phyloP scores from a whole-genome alignment of 2,329 filamentous ascomycete species.

The Colletotrichum higginsianum region DNA sequence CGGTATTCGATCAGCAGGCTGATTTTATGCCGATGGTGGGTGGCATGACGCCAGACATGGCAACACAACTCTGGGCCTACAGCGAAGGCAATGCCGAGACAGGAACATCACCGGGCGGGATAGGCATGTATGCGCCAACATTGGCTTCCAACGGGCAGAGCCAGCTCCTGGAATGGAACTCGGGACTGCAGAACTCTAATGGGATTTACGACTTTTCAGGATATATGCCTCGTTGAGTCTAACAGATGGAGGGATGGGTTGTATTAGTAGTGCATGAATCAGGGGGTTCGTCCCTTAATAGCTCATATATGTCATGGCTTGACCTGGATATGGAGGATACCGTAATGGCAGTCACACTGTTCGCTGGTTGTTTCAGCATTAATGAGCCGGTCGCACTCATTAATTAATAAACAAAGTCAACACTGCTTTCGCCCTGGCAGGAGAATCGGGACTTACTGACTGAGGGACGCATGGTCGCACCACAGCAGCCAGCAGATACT shows the following conservation, averaged over 20 bases:
- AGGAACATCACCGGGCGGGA: conserved; percentile 10
- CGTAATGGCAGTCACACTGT: neutral
- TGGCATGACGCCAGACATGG: conserved; percentile 36
- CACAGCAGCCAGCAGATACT: too few relatives aligned
- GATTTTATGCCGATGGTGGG: conserved; percentile 9
- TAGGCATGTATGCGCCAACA: conserved; percentile 19
- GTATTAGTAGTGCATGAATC: conserved; percentile 14
- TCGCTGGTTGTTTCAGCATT: neutral
- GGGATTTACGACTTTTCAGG: conserved; percentile 36
- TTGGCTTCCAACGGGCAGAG: conserved; percentile 4
- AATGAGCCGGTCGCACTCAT: too few relatives aligned
- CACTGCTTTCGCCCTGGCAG: too few relatives aligned
- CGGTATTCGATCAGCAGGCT: conserved; percentile 5
- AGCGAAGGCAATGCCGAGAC: neutral
- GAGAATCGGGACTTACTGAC: too few relatives aligned
- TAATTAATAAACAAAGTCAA: too few relatives aligned
- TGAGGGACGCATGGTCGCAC: too few relatives aligned
- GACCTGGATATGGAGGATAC: neutral
- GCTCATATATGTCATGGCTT: neutral
- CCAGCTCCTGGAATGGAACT: conserved; percentile 26
- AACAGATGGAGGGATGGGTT: neutral
- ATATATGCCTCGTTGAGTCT: conserved; percentile 27
- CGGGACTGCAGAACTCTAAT: conserved; percentile 24
- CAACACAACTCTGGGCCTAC: conserved; percentile 35
- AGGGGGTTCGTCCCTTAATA: neutral